Conservation (phyloP, 768 basidiomycete species). For the Coprinopsis sp. region DNA sequence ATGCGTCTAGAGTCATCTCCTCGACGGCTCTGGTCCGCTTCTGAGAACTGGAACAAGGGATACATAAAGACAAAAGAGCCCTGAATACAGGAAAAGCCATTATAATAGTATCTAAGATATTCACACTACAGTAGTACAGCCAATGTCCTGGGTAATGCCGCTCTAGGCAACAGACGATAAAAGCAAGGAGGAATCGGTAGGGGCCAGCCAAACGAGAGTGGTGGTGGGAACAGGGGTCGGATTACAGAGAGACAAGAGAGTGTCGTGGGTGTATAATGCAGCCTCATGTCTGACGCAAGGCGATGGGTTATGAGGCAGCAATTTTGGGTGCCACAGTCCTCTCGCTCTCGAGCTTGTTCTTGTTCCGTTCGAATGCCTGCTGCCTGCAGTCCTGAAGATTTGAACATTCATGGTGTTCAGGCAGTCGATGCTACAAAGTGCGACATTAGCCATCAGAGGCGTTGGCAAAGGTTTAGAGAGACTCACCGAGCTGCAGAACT, state of each 20-base stretch:
- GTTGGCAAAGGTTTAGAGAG: constrained; percentile 3
- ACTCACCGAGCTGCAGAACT: constrained; percentile 77
- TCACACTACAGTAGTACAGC: constrained; percentile 5
- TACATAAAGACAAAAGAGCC: neutral
- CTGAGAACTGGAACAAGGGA: too few relatives aligned
- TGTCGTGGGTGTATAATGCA: too few relatives aligned
- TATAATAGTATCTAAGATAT: neutral
- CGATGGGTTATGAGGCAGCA: constrained; percentile 56
- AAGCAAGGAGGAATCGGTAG: too few relatives aligned
- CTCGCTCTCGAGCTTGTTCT: constrained; percentile 83
- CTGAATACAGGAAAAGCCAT: neutral
- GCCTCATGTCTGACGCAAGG: too few relatives aligned
- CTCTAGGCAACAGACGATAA: too few relatives aligned
- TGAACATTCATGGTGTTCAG: constrained; percentile 82
- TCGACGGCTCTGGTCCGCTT: too few relatives aligned
- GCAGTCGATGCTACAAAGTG: constrained; percentile 75
- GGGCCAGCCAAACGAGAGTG: neutral
- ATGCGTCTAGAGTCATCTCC: too few relatives aligned
- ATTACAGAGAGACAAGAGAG: neutral
- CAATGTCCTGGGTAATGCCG: constrained; percentile 3
- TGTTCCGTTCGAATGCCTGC: constrained; percentile 85
- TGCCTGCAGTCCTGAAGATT: constrained; percentile 82
- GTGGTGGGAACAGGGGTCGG: neutral
- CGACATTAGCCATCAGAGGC: constrained; percentile 12
- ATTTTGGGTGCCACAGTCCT: constrained; percentile 85